phyloP scores from a whole-genome alignment of 2,329 filamentous ascomycete species.

The Colletotrichum incanum region DNA sequence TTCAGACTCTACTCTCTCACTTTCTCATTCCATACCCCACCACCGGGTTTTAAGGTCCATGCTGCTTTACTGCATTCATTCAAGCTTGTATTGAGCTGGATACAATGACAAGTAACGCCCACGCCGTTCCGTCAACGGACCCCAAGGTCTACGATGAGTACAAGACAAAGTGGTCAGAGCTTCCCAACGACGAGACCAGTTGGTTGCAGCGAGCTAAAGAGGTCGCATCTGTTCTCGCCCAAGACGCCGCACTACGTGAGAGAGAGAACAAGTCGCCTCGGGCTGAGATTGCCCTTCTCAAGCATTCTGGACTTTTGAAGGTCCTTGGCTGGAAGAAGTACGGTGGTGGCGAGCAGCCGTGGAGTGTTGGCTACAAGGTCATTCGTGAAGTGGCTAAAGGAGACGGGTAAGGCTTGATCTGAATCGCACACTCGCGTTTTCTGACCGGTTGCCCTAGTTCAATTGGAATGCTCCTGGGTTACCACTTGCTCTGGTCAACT shows the following conservation, averaged over 20 bases:
- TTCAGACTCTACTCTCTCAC: too few species aligned
- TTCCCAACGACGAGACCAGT: constrained; percentile 50
- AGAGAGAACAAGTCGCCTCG: constrained; percentile 57
- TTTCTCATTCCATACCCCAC: not conserved
- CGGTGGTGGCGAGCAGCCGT: constrained; percentile 61
- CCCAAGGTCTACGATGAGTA: constrained; percentile 57
- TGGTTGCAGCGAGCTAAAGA: constrained; percentile 60
- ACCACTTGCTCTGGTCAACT: constrained; percentile 76
- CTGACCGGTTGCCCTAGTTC: constrained; percentile 55
- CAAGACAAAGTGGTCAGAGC: constrained; percentile 53
- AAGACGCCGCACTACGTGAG: constrained; percentile 55
- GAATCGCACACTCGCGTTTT: not conserved
- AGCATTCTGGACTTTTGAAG: constrained; percentile 59
- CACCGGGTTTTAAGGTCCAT: not conserved
- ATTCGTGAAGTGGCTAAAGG: constrained; percentile 76
- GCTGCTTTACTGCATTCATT: too few species aligned
- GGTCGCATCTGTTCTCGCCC: constrained; percentile 54
- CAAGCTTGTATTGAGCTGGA: too few species aligned
- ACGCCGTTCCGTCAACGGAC: constrained; percentile 49
- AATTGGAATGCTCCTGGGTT: constrained; percentile 76
- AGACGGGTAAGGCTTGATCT: constrained; percentile 65
- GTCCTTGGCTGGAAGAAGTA: constrained; percentile 57
- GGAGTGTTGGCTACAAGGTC: constrained; percentile 68
- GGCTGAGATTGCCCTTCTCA: constrained; percentile 58
- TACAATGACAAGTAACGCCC: constrained; percentile 41